These are phyloP conservation scores for Puccinia hordei DNA, from an alignment of 1,284 basidiomycete genomes.

Conservation along the genomic window DNA sequence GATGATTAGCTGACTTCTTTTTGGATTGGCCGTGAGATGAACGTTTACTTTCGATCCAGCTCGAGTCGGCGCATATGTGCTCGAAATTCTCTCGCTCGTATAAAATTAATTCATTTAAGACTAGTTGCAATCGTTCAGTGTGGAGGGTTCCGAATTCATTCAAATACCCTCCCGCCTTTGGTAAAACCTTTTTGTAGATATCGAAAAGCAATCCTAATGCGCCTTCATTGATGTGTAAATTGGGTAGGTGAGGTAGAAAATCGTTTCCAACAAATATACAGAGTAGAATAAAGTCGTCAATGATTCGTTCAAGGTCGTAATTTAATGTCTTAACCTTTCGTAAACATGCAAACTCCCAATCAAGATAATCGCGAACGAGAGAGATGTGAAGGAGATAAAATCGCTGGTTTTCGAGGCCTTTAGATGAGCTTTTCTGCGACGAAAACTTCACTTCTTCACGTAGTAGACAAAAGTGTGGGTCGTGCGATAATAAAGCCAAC, in stretches of 20 bases:
- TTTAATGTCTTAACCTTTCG: slow-evolving; percentile 51
- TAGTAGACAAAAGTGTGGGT: slow-evolving; percentile 96
- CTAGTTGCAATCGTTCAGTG: slow-evolving; percentile 75
- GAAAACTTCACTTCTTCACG: slow-evolving; percentile 78
- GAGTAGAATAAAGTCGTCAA: slow-evolving; percentile 60
- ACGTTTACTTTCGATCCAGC: slow-evolving; percentile 89
- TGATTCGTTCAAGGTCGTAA: slow-evolving; percentile 59
- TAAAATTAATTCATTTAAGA: slow-evolving; percentile 78
- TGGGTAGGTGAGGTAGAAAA: slow-evolving; percentile 59
- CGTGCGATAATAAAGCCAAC: slow-evolving; percentile 93
- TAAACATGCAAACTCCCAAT: slow-evolving; percentile 58
- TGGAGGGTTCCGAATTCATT: slow-evolving; percentile 87
- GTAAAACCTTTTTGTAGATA: slow-evolving; percentile 58
- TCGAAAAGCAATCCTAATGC: slow-evolving; percentile 58
- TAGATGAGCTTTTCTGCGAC: neutral
- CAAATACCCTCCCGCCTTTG: slow-evolving; percentile 74
- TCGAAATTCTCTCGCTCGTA: slow-evolving; percentile 89
- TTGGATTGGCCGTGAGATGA: slow-evolving; percentile 63
- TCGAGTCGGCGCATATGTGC: slow-evolving; percentile 81
- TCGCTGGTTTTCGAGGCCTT: slow-evolving; percentile 48
- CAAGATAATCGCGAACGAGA: slow-evolving; percentile 59
- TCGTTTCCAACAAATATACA: slow-evolving; percentile 58
- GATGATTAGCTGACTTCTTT: slow-evolving; percentile 37
- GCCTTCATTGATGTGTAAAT: slow-evolving; percentile 60
- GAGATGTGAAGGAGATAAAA: slow-evolving; percentile 58